Evolutionary conservation across 2,329 filamentous ascomycete genomes (phyloP).

Genomic region (Ophiostoma quercus): DNA sequence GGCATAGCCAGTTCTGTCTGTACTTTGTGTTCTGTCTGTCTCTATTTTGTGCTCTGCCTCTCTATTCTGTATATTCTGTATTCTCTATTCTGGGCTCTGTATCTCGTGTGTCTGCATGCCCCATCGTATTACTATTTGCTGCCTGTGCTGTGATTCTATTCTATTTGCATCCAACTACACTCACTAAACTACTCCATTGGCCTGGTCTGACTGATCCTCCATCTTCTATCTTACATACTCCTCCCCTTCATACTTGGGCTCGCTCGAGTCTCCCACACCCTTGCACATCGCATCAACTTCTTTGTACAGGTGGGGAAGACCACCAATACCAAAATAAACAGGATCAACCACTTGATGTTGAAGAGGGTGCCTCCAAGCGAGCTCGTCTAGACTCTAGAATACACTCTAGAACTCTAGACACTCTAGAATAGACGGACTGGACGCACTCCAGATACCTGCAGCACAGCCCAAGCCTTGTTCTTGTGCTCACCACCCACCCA

Average conservation of each 20-base stretch:
- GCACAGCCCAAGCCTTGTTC: background rate
- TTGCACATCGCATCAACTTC: background rate
- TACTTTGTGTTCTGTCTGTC: too few relatives aligned
- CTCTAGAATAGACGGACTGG: background rate
- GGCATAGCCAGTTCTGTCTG: background rate
- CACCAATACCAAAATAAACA: conserved; percentile 2
- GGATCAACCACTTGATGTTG: background rate
- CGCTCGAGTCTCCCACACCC: background rate
- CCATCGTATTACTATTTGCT: too few relatives aligned
- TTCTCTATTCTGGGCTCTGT: background rate
- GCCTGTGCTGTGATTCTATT: background rate
- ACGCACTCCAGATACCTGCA: background rate
- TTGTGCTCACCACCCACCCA: background rate
- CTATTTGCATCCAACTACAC: background rate
- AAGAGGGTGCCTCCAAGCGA: background rate
- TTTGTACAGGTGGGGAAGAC: background rate
- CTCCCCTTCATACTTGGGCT: background rate
- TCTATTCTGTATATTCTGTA: background rate
- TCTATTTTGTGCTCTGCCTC: background rate
- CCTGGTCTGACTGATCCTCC: background rate
- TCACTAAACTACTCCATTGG: background rate
- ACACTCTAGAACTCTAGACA: background rate
- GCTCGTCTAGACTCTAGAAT: background rate
- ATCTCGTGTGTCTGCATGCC: too few relatives aligned
- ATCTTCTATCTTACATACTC: background rate